Evolutionary conservation across 495 filamentous ascomycete species (phyloP), one percentile per base, ranked within the genome.

Genomic region (Recurvomyces mirabilis): DNA sequence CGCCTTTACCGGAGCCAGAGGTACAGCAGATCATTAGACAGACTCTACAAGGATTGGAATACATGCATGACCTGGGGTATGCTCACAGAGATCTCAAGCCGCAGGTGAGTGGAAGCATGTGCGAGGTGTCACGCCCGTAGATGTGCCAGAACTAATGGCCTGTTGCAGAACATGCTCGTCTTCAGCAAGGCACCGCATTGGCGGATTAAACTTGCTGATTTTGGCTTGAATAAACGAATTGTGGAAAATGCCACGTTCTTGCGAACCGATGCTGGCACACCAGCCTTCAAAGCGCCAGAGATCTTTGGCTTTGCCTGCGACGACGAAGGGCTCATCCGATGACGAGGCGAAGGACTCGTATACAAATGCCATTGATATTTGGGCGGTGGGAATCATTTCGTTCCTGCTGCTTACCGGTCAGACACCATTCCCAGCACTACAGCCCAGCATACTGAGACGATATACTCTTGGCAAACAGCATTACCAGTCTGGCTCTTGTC

Each of bases 21-120:
- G 52, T 38, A 15, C 33, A 38, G 25, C 15, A 49, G 35, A 41
- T 58, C 4, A 34, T 37, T 10, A 24, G 13, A 15, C 54, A 59
- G 41, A 19, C 57, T 7, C 14, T 54, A 11, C 46, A 54, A 22
- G 56, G 54, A 5, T 31, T 59, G 13, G 18, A 38, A 5, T 34
- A 19, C 19, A 56, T 59, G 54, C 54, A 59, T 41, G 38, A 51
- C 0, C 43, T 46, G 25, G 54, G 38, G 10, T 56, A 54, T 57
- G 61, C 51, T 60, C 41, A 68, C 34, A 19, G 52, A 10, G 55
- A 58, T 29, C 41, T 58, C 14, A 58, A 58, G 38, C 52, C 52
- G 17, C 15, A 15, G 13, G 55, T 58, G n/a, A n/a, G n/a, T n/a
- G n/a, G n/a, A n/a, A n/a, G n/a, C n/a, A n/a, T n/a, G n/a, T n/a